Percentiles rank a stretch among this genome's conserved stretches.
These are phyloP conservation scores for Suillus discolor DNA, from an alignment of 768 basidiomycete species.

Conservation along the genomic window DNA sequence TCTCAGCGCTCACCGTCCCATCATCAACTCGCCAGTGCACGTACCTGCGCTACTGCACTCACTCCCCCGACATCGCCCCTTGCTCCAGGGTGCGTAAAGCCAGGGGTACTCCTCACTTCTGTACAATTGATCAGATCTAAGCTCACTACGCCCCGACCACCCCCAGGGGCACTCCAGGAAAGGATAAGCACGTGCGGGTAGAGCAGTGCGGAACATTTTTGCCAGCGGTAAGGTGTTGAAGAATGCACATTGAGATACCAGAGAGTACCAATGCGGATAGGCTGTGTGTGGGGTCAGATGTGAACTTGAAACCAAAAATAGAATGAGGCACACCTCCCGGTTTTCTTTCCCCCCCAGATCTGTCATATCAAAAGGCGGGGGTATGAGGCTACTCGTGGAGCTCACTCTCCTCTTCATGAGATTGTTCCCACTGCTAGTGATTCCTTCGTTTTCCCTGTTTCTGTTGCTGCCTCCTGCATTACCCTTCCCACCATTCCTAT, in stretches of 20 bases:
- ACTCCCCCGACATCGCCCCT: conserved; percentile 86
- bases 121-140: conserved; percentile 86
- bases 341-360: conserved; percentile 46
- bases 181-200: conserved; percentile 85
- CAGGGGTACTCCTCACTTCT: conserved; percentile 81
- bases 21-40: not conserved
- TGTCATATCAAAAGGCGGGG: conserved; percentile 49
- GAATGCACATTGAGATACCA: conserved; percentile 96
- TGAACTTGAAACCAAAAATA: not conserved
- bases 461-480: conserved; percentile 13
- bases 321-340: conserved; percentile 42
- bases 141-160: conserved; percentile 83
- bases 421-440: not conserved
- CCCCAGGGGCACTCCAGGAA: conserved; percentile 85
- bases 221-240: conserved; percentile 74
- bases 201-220: conserved; percentile 78
- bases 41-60: conserved; percentile 67
- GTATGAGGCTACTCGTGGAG: conserved; percentile 35
- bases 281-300: conserved; percentile 50
- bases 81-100: conserved; percentile 78
- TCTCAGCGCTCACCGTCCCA: conserved; percentile 26
- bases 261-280: conserved; percentile 79
- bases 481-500: conserved; percentile 18
- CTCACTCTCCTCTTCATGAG: conserved; percentile 16
- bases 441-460: conserved; percentile 3